phyloP scores from a whole-genome alignment of 2,329 filamentous ascomycete genomes.

The Aspergillus ochraceus region DNA sequence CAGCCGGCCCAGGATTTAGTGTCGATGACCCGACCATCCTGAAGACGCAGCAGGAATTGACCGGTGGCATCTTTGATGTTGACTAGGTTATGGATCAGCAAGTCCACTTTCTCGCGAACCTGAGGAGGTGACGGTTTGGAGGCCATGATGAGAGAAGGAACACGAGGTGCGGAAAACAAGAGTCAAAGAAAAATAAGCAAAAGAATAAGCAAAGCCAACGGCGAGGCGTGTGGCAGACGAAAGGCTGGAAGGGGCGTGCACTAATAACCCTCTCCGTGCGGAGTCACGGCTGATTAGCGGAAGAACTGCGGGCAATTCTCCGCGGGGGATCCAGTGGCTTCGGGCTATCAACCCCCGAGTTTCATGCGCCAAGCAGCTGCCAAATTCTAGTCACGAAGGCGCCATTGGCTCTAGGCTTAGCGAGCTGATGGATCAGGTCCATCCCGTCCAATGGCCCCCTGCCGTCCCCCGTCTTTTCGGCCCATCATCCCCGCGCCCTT shows the following conservation, averaged over 20 bases:
- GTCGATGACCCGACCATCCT: slow-evolving; percentile 74
- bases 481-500: not conserved
- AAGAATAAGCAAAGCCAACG: not conserved
- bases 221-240: not conserved
- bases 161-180: not conserved
- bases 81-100: slow-evolving; percentile 71
- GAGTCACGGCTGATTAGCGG: slow-evolving; percentile 11
- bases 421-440: not conserved
- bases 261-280: slow-evolving; percentile 5
- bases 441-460: not conserved
- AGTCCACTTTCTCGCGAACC: slow-evolving; percentile 59
- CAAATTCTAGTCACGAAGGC: not conserved
- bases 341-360: slow-evolving; percentile 2
- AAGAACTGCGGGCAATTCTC: slow-evolving; percentile 8
- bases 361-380: not conserved
- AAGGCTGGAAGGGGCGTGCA: not conserved
- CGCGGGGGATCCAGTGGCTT: slow-evolving; percentile 7
- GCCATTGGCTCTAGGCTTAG: not conserved
- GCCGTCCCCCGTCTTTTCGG: not conserved
- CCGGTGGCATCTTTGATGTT: slow-evolving; percentile 76
- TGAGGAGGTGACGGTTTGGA: slow-evolving; percentile 29
- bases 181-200: not conserved
- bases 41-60: slow-evolving; percentile 69
- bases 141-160: slow-evolving; percentile 13
- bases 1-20: slow-evolving; percentile 76